Evolutionary conservation across 2,329 filamentous ascomycete species (phyloP).

Genomic region (Claviceps fusiformis): DNA sequence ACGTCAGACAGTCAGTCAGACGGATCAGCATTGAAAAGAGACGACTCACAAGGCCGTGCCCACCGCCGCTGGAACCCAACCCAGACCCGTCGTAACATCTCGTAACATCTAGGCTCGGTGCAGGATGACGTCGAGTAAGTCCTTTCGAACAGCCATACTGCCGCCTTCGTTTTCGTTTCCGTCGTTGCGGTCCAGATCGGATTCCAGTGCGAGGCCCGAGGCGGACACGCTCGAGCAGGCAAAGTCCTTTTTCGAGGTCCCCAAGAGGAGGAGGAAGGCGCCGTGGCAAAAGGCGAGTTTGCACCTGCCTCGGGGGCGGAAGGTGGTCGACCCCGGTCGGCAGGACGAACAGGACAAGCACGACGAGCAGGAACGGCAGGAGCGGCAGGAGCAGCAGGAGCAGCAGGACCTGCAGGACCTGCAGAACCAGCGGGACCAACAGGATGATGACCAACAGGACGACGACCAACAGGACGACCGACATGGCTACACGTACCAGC

Average conservation of each 20-base stretch:
- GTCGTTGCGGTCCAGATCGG: constrained; percentile 17
- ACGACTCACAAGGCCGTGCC: not conserved
- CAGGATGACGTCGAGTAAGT: constrained; percentile 35
- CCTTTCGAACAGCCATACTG: constrained; percentile 23
- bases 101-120: constrained; percentile 13
- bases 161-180: constrained; percentile 24
- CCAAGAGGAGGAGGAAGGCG: constrained; percentile 8
- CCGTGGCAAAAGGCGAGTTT: constrained; percentile 12
- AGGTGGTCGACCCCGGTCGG: constrained; percentile 7
- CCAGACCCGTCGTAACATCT: not conserved
- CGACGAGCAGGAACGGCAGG: not conserved
- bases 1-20: not conserved
- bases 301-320: constrained; percentile 6
- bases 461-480: too few relatives aligned
- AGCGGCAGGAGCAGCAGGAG: not conserved
- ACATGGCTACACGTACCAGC: too few relatives aligned
- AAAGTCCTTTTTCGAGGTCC: not conserved
- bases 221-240: not conserved
- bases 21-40: not conserved
- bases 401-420: too few relatives aligned
- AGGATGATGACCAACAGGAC: too few relatives aligned
- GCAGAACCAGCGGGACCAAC: too few relatives aligned
- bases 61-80: too few relatives aligned
- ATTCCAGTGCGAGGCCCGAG: constrained; percentile 5
- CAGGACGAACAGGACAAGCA: not conserved